These are phyloP conservation scores for Trichoderma sp. DNA, from an alignment of 2,329 filamentous ascomycete species.

Conservation along the genomic window DNA sequence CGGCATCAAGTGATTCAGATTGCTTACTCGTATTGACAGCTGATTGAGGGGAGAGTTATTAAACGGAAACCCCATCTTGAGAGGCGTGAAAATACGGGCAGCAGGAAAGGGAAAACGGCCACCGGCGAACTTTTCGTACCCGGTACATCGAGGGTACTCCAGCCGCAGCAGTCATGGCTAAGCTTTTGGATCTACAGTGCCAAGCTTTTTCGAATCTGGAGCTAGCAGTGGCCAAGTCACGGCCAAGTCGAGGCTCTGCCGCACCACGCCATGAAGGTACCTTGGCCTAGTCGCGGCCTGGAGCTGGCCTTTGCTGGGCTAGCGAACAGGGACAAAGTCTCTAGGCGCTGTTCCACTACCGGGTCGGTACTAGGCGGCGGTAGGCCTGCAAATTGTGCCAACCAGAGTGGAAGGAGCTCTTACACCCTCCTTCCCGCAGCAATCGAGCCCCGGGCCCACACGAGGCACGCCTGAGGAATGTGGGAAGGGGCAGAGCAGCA, in stretches of 20 bases:
- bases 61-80: neutral
- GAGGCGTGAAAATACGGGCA: neutral
- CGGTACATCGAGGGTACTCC: neutral
- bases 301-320: neutral
- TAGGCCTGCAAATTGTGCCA: neutral
- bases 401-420: neutral
- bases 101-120: neutral
- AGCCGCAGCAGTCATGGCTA: constrained; percentile 1
- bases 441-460: neutral
- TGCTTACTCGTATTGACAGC: neutral
- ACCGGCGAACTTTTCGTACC: neutral
- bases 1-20: neutral
- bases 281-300: neutral
- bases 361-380: constrained; percentile 9
- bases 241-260: constrained; percentile 9
- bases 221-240: constrained; percentile 16
- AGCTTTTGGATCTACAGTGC: constrained; percentile 25
- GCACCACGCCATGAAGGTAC: neutral
- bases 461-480: neutral
- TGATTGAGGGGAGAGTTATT: neutral
- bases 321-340: neutral
- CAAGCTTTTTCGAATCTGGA: constrained; percentile 28
- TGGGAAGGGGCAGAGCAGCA: neutral
- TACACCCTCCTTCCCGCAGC: neutral
- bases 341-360: constrained; percentile 6